Conservation (phyloP, 352 stramenopile genomes). For the Phytopythium mirpurense region DNA sequence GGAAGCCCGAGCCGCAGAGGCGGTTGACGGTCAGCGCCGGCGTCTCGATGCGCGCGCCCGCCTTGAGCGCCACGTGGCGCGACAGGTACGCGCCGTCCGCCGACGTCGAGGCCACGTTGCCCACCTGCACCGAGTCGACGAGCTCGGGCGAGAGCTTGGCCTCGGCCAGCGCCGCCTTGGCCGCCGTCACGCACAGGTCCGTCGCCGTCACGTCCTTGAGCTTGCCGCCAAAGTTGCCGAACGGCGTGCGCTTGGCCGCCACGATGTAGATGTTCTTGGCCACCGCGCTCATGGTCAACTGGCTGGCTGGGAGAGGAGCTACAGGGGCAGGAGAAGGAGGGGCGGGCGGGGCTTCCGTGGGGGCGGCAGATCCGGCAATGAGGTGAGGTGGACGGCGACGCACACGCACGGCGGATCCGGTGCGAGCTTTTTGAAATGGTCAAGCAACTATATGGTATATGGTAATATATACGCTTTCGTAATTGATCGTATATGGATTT, state of each 20-base stretch:
- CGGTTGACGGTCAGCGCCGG: constrained; percentile 97
- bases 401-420: not conserved
- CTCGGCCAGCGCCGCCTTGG: constrained; percentile 78
- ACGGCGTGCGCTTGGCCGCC: constrained; percentile 94
- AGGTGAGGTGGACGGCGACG: not conserved
- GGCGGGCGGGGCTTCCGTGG: constrained; percentile 2
- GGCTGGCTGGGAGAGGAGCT: no score
- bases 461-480: no score
- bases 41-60: constrained; percentile 81
- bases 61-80: constrained; percentile 93
- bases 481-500: no score
- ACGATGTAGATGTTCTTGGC: constrained; percentile 94
- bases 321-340: no score
- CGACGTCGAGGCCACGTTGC: constrained; percentile 95
- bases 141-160: constrained; percentile 80
- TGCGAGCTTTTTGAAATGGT: not conserved
- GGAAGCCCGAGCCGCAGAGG: constrained; percentile 96
- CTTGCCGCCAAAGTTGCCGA: constrained; percentile 93
- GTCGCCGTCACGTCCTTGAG: constrained; percentile 92
- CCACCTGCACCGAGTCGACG: constrained; percentile 93
- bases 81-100: constrained; percentile 93
- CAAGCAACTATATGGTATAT: no score
- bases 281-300: constrained; percentile 22
- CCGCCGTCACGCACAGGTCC: constrained; percentile 85
- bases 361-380: constrained; percentile 3